Percentiles rank a stretch among this genome's conserved stretches.
Evolutionary conservation across 768 basidiomycete genomes (phyloP).

Genomic region (Hebeloma cylindrosporum): DNA sequence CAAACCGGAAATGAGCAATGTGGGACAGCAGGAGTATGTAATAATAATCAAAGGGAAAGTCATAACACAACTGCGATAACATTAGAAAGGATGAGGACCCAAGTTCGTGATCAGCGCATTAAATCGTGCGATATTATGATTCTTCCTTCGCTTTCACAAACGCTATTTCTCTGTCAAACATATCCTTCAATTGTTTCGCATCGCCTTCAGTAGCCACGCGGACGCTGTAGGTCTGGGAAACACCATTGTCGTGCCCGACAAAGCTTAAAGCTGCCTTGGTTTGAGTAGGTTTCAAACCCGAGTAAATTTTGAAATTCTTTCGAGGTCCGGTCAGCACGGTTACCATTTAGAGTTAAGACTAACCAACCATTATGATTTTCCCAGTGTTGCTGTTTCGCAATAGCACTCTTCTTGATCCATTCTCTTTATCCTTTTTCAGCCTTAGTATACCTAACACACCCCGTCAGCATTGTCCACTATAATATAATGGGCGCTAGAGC

Average conservation of each 20-base stretch:
- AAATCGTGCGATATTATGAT: not conserved
- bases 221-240: slow-evolving; percentile 60
- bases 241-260: slow-evolving; percentile 65
- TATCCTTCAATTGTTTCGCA: slow-evolving; percentile 55
- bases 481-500: slow-evolving; percentile 22
- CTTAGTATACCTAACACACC: slow-evolving; percentile 55
- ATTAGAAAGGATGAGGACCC: not conserved
- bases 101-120: not conserved
- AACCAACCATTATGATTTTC: slow-evolving; percentile 69
- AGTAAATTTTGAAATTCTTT: slow-evolving; percentile 75
- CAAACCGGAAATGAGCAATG: not conserved
- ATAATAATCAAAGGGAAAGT: not conserved
- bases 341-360: slow-evolving; percentile 1
- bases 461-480: not conserved
- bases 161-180: slow-evolving; percentile 62
- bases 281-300: slow-evolving; percentile 53
- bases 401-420: slow-evolving; percentile 55
- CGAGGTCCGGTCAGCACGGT: slow-evolving; percentile 8
- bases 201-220: slow-evolving; percentile 60
- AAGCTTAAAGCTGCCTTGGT: slow-evolving; percentile 59
- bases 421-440: slow-evolving; percentile 73
- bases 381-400: slow-evolving; percentile 74
- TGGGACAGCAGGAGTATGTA: not conserved
- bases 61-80: not conserved
- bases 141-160: slow-evolving; percentile 42